Evolutionary conservation across 108 stramenopile genomes (phyloP).

Genomic region (Cyclotella distinguenda): DNA sequence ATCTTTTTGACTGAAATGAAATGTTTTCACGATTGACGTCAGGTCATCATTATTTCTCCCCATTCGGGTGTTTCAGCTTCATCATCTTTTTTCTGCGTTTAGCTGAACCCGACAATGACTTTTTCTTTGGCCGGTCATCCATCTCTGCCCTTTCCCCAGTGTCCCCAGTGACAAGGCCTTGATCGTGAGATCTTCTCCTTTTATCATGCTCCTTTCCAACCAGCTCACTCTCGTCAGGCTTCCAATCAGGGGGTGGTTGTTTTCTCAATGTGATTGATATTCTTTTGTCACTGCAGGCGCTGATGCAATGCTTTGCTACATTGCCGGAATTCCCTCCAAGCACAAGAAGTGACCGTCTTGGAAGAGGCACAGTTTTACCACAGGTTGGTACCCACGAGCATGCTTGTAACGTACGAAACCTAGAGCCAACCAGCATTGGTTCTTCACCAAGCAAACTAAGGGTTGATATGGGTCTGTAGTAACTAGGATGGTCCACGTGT

Average conservation of each 20-base stretch:
- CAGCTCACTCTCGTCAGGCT: slow-evolving; percentile 40
- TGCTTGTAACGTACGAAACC: slow-evolving; percentile 23
- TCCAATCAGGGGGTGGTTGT: slow-evolving; percentile 49
- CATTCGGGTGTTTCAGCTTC: too few relatives aligned
- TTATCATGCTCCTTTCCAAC: not conserved
- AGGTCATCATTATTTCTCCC: too few relatives aligned
- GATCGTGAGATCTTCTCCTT: not conserved
- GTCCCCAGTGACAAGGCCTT: not conserved
- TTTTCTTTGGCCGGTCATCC: slow-evolving; percentile 16
- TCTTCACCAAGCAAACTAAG: slow-evolving; percentile 45
- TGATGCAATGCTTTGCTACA: slow-evolving; percentile 49
- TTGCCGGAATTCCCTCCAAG: slow-evolving; percentile 47
- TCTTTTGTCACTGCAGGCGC: slow-evolving; percentile 33
- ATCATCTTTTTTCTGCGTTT: slow-evolving; percentile 47
- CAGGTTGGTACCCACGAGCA: slow-evolving; percentile 39
- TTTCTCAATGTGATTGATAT: slow-evolving; percentile 48
- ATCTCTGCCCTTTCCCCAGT: not conserved
- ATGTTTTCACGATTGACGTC: too few relatives aligned
- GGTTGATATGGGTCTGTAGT: slow-evolving; percentile 40
- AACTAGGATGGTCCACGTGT: slow-evolving; percentile 43
- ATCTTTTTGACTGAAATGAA: too few relatives aligned
- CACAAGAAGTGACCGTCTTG: slow-evolving; percentile 37
- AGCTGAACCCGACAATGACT: slow-evolving; percentile 39
- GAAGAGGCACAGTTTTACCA: slow-evolving; percentile 25
- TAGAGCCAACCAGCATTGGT: slow-evolving; percentile 44